phyloP scores from a whole-genome alignment of 495 filamentous ascomycete genomes.

The Hyaloscypha variabilis region DNA sequence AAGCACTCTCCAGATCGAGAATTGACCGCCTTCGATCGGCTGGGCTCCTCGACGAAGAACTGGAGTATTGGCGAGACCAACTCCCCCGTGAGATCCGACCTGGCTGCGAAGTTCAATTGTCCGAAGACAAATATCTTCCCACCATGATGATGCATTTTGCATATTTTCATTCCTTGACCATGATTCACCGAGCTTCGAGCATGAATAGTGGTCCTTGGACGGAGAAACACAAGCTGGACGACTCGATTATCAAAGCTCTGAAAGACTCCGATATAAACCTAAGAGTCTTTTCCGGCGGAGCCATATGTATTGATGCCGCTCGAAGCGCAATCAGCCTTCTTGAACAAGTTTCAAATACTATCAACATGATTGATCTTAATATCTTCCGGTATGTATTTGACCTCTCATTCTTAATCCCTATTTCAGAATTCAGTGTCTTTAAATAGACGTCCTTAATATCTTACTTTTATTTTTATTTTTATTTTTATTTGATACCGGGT shows the following conservation, averaged over 20 bases:
- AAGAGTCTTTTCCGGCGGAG: neutral
- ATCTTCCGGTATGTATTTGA: neutral
- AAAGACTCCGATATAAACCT: neutral
- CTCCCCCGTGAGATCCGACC: slow-evolving; percentile 23
- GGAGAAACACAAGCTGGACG: neutral
- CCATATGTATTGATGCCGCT: neutral
- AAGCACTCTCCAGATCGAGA: slow-evolving; percentile 17
- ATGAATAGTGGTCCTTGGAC: slow-evolving; percentile 15
- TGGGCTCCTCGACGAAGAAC: slow-evolving; percentile 16
- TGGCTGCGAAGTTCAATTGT: slow-evolving; percentile 10
- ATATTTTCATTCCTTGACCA: slow-evolving; percentile 18
- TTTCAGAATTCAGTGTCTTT: neutral
- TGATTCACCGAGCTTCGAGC: slow-evolving; percentile 16
- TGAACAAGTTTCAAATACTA: too few species aligned
- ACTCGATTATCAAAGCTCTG: neutral
- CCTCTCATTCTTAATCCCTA: slow-evolving; percentile 5
- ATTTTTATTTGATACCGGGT: too few species aligned
- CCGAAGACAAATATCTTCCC: slow-evolving; percentile 9
- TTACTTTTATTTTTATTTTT: too few species aligned
- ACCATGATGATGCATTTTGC: slow-evolving; percentile 26
- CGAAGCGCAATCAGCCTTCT: neutral
- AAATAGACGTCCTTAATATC: too few species aligned
- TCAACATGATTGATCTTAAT: neutral
- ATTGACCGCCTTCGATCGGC: slow-evolving; percentile 14
- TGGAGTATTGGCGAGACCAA: slow-evolving; percentile 24